Base-by-base conservation (phyloP, 805 yeast genomes). In the Nakazawaea molendinolei region DNA sequence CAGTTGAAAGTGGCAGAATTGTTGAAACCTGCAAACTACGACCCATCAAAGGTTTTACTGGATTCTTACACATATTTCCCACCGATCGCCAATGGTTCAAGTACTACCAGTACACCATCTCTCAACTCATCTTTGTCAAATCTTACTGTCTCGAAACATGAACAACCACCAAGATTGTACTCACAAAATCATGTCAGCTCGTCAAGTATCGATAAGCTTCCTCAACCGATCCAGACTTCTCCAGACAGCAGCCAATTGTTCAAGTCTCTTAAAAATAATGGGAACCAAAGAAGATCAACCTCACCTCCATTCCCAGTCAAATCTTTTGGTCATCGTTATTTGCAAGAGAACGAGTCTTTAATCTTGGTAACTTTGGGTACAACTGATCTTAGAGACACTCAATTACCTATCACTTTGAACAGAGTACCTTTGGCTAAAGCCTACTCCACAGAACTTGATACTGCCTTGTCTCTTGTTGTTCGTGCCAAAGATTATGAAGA, bases 321-420 rank as follows among this genome's bases (percentile, higher is more conserved):
- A 54, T 80, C 94, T 0, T 81, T 86, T 60, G 96, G 96, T 24
- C 95, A 87, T 53, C 65, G 81, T 26, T 85, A 74, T 52, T 66
- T 89, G 44, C 67, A 69, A 33, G 58, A 63, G 7, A 68, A 70
- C 36, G 89, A 86, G 50, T 72, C 85, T 2, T 60, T 89, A 48
- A 65, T 89, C n/a, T 61, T 89, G 41, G 72, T 89, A 23, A 86
- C 95, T 2, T 63, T 89, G 38, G 97, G 97, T 1, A 77, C 95
- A 0, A 81, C 92, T 3, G 96, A 89, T 50, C 61, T 77, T 23
- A 66, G 95, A 30, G 74, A 71, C 39, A 50, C 56, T 2, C 58
- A 59, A 9, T 67, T 69, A 6, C 84, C 90, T 0, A 69, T 89
- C 8, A 74, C 77, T 31, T 67, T 86, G 38, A 80, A 81, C 44